phyloP scores from a whole-genome alignment of 768 basidiomycete species.

The Leccinum longicurvipes region DNA sequence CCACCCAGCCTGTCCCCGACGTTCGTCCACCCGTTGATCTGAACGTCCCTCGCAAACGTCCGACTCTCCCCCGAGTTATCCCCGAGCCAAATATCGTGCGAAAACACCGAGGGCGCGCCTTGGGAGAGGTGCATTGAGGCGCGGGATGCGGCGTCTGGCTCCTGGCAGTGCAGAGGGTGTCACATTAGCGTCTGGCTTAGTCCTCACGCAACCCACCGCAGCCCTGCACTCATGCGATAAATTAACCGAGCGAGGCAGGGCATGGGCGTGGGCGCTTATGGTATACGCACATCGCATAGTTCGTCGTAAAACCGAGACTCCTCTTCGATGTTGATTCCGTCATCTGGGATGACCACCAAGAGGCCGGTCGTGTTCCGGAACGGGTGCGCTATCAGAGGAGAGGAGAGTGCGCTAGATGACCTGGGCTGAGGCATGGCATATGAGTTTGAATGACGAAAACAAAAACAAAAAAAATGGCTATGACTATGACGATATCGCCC shows the following conservation, averaged over 20 bases:
- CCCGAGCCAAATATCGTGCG: slow-evolving; percentile 66
- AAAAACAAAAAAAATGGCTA: not conserved
- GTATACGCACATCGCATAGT: slow-evolving; percentile 43
- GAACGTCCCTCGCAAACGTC: slow-evolving; percentile 63
- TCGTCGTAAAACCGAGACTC: slow-evolving; percentile 67
- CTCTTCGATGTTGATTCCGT: slow-evolving; percentile 63
- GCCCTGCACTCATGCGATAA: not conserved
- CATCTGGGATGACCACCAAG: slow-evolving; percentile 52
- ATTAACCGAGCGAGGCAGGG: not conserved
- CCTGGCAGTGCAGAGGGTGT: slow-evolving; percentile 4
- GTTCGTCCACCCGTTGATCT: slow-evolving; percentile 66
- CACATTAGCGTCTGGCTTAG: not conserved
- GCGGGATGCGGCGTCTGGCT: slow-evolving; percentile 21
- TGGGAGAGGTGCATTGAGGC: slow-evolving; percentile 27
- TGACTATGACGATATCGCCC: not conserved
- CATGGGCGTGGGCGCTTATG: not conserved
- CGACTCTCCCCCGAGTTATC: slow-evolving; percentile 54
- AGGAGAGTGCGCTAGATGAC: slow-evolving; percentile 2
- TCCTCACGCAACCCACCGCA: not conserved
- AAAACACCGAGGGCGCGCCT: slow-evolving; percentile 54
- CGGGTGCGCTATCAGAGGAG: slow-evolving; percentile 33
- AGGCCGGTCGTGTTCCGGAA: slow-evolving; percentile 46
- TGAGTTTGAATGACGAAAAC: not conserved
- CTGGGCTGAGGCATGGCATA: slow-evolving; percentile 8
- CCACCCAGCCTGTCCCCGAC: slow-evolving; percentile 65